Evolutionary conservation across 2,329 filamentous ascomycete genomes (phyloP), one percentile per base, ranked within the genome.

Genomic region (Rutstroemia sp.): DNA sequence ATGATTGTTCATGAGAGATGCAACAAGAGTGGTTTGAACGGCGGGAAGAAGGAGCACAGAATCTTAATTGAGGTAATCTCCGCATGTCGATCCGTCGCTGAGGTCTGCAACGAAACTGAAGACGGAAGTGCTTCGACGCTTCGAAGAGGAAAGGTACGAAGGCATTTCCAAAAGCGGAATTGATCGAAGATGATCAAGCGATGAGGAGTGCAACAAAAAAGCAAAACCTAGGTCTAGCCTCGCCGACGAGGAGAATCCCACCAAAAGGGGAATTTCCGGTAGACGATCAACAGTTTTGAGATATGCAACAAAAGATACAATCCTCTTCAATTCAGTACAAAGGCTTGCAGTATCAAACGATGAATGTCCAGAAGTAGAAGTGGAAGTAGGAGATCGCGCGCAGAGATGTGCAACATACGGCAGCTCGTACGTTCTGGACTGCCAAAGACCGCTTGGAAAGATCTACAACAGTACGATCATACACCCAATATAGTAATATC

Each of bases 151-250:
- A 17, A 34, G 7, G 17, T 14, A 36, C 7, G 23, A 44, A 25
- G 27, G 36, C 40, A 30, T 38, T 49, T 50, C 46, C 40, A 50
- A 42, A 55, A 42, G 30, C 5, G 25, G 52, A 25, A 30, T 14
- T 44, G 30, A 34, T 54, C 5, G 14, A 49, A 54, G 52, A 17
- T 19, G 25, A 55, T 55, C 52, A 36, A n/a, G 27, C 16, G 21
- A 38, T 45, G 17, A 55, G 53, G 36, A 16, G n/a, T 55, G 53
- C 53, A 55, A 55, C 53, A 50, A 44, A 55, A 19, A 27, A 55
- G 25, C 46, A 25, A 10, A 9, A 23, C 14, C 19, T 1, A 44
- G 53, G 39, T 44, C 23, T 55, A 30, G 17, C 30, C n/a, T 42
- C 9, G 19, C 25, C 14, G 23, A 21, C 16, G 38, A 40, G 12